phyloP scores from a whole-genome alignment of 805 yeast species.

The Komagataella populi region DNA sequence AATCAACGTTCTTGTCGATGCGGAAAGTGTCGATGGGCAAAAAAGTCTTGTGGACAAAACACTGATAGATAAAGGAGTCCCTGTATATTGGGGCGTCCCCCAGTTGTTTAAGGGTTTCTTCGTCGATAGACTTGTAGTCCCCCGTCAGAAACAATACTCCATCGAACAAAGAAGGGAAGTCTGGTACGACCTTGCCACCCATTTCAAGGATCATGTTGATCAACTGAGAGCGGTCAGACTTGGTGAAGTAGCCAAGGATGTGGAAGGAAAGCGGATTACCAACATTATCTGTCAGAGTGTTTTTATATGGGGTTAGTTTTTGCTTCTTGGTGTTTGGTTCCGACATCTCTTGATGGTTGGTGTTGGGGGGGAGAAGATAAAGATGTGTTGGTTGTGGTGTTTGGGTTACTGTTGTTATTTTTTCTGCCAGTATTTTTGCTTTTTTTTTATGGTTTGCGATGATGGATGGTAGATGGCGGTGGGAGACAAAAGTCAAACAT shows the following conservation, averaged over 20 bases:
- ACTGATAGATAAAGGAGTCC: neutral
- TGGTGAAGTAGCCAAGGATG: neutral
- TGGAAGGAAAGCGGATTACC: neutral
- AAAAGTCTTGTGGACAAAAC: neutral
- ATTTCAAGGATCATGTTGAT: neutral
- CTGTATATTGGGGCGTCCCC: neutral
- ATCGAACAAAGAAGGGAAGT: neutral
- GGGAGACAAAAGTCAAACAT: neutral
- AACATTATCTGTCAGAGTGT: neutral
- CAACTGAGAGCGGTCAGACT: neutral
- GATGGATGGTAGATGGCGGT: too few species aligned
- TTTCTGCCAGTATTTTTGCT: neutral
- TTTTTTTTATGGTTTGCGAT: too few species aligned
- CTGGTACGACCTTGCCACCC: neutral
- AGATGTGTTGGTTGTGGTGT: neutral
- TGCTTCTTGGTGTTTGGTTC: neutral
- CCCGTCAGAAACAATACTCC: neutral
- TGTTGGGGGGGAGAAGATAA: neutral
- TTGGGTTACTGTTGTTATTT: neutral
- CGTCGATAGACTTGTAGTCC: neutral
- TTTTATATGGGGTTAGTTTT: neutral
- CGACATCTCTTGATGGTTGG: neutral
- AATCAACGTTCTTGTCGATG: neutral
- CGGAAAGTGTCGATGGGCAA: neutral
- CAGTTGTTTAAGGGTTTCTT: neutral